A percentile compares a stretch with the other conserved stretches of the same genome.
Conservation (phyloP, 2,329 filamentous ascomycete species). For the Fusarium lyarnte region DNA sequence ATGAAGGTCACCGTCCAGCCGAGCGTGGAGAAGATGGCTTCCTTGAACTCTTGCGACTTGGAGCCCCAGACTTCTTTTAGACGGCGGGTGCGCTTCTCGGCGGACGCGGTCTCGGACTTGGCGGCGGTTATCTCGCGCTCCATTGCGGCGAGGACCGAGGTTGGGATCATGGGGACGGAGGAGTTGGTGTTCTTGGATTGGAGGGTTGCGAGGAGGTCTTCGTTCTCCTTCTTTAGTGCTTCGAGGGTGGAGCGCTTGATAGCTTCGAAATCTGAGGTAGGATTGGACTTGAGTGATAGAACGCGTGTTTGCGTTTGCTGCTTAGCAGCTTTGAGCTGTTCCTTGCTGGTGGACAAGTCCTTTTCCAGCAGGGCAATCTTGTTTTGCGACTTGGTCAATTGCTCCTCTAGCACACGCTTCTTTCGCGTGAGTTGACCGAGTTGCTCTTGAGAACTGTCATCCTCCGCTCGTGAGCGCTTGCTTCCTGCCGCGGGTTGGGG, state of each 20-base stretch:
- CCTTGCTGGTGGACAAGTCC: constrained; percentile 76
- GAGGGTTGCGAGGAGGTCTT: constrained; percentile 80
- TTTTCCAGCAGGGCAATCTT: constrained; percentile 76
- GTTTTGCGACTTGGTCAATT: constrained; percentile 75
- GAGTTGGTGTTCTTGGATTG: constrained; percentile 53
- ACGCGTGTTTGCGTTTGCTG: constrained; percentile 81
- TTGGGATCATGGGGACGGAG: constrained; percentile 74
- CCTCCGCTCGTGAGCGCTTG: constrained; percentile 73
- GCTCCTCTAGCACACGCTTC: constrained; percentile 84
- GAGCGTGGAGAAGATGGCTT: constrained; percentile 89
- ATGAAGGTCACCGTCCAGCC: constrained; percentile 97
- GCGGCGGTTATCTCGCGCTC: constrained; percentile 80
- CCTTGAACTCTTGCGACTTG: constrained; percentile 94
- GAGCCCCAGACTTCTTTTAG: constrained; percentile 92
- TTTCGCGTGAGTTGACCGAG: constrained; percentile 87
- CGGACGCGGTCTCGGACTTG: constrained; percentile 73
- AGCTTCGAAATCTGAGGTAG: constrained; percentile 84
- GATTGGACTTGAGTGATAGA: constrained; percentile 89
- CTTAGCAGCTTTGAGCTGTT: constrained; percentile 75
- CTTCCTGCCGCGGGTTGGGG: constrained; percentile 58
- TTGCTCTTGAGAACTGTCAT: constrained; percentile 73
- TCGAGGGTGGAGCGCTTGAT: constrained; percentile 84
- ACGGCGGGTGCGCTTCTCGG: constrained; percentile 84
- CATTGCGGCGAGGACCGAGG: constrained; percentile 77
- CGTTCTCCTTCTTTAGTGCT: constrained; percentile 84